These are phyloP conservation scores for Craterostigma plantagineum DNA, from an alignment of 257 asterid genomes.

Conservation along the genomic window DNA sequence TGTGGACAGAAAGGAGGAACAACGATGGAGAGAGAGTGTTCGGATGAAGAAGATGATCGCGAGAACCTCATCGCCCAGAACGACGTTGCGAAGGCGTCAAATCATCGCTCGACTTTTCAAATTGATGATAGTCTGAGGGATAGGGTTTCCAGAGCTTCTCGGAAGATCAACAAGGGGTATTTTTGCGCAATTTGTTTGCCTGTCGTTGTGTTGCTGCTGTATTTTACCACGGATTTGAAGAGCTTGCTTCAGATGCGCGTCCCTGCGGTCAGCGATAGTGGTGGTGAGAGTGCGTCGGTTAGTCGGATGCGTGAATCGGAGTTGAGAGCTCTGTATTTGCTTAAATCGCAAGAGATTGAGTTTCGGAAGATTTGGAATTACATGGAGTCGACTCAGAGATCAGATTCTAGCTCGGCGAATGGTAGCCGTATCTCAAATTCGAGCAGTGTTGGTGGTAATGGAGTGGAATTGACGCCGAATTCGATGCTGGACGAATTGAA, in stretches of 20 bases:
- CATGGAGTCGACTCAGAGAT: conserved; percentile 23
- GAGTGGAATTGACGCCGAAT: conserved; percentile 8
- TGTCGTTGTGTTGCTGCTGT: conserved; percentile 32
- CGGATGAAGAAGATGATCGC: conserved; percentile 86
- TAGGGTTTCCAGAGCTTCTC: conserved; percentile 14
- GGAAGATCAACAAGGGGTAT: conserved; percentile 45
- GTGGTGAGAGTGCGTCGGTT: conserved; percentile 13
- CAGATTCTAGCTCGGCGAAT: conserved; percentile 10
- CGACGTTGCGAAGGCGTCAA: conserved; percentile 25
- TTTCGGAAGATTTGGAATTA: conserved; percentile 56
- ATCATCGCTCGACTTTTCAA: conserved; percentile 23
- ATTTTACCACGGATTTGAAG: conserved; percentile 40
- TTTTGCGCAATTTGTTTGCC: conserved; percentile 39
- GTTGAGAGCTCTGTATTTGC: conserved; percentile 51
- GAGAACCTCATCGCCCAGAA: conserved; percentile 45
- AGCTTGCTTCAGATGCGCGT: conserved; percentile 31
- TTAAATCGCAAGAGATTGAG: conserved; percentile 61
- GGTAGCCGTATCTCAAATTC: conserved; percentile 13
- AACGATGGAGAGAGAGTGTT: conserved; percentile 38
- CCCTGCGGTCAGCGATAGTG: conserved; percentile 14
- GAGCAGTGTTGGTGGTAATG: conserved; percentile 9
- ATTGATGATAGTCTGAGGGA: conserved; percentile 19
- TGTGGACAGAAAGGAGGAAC: no score
- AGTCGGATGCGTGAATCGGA: conserved; percentile 81
- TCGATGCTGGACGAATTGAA: conserved; percentile 26